Percentiles rank a stretch among this genome's conserved stretches.
phyloP scores from a whole-genome alignment of 768 basidiomycete genomes.

The Auricularia auricula-judae region DNA sequence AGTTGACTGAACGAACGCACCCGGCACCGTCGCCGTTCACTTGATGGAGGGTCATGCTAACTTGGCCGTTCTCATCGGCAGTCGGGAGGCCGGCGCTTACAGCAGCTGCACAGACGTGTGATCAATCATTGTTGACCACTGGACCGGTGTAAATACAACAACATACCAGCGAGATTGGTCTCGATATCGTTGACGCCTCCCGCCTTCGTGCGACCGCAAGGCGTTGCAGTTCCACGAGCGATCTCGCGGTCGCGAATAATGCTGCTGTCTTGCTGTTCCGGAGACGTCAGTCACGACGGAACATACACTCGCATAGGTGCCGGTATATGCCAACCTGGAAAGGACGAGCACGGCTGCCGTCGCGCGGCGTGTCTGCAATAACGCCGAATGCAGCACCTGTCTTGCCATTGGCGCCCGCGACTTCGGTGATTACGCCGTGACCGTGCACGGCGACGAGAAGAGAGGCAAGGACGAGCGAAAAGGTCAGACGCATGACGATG shows the following conservation, averaged over 20 bases:
- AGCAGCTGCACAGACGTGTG: conserved; percentile 1
- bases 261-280: conserved; percentile 8
- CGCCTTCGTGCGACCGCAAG: conserved; percentile 17
- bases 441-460: conserved; percentile 7
- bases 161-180: conserved; percentile 7
- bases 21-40: conserved; percentile 23
- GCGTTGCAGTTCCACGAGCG: conserved; percentile 9
- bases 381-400: conserved; percentile 17
- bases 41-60: conserved; percentile 18
- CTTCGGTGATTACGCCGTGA: conserved; percentile 15
- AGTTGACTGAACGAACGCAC: background rate
- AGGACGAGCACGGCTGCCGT: conserved; percentile 17
- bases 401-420: conserved; percentile 19
- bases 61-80: conserved; percentile 13
- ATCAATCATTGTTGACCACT: background rate
- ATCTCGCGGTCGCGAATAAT: conserved; percentile 10
- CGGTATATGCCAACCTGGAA: conserved; percentile 12
- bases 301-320: background rate
- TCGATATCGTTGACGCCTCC: conserved; percentile 17
- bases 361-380: conserved; percentile 12
- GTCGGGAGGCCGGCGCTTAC: conserved; percentile 15
- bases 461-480: background rate
- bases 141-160: background rate
- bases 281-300: background rate
- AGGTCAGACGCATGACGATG: background rate